Evolutionary conservation across 306 rosid species (phyloP).

Genomic region (Prunus mira): DNA sequence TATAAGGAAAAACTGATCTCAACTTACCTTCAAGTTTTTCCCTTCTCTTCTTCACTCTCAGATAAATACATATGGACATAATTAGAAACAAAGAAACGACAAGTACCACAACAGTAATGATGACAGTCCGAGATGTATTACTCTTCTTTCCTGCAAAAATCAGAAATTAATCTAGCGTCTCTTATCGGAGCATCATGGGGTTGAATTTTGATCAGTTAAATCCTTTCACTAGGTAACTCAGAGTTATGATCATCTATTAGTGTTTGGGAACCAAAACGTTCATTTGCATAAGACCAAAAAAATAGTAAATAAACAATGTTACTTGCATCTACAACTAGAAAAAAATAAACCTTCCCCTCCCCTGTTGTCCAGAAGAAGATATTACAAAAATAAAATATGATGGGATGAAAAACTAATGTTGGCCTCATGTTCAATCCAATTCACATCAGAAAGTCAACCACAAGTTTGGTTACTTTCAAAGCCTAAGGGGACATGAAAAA

Average conservation of each 20-base stretch:
- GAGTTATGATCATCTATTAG: background rate
- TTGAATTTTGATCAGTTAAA: background rate
- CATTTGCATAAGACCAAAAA: background rate
- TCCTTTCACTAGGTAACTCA: background rate
- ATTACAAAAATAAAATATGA: background rate
- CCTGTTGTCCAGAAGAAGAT: background rate
- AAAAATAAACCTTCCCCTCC: background rate
- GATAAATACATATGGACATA: background rate
- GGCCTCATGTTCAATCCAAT: background rate
- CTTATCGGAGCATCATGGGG: no score
- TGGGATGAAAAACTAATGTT: background rate
- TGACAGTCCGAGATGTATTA: no score
- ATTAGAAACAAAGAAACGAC: background rate
- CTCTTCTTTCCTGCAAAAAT: no score
- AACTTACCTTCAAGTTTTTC: constrained; percentile 9
- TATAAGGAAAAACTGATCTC: background rate
- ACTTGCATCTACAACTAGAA: background rate
- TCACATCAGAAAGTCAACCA: constrained; percentile 4
- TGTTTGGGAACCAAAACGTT: background rate
- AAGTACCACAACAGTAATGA: background rate
- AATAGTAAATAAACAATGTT: no score
- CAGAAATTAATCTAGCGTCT: no score
- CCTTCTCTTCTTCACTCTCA: constrained; percentile 5
- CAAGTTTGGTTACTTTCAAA: no score
- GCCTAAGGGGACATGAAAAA: background rate